Percentiles rank a stretch among this genome's conserved stretches.
Evolutionary conservation across 1,139 yeast genomes (phyloP).

Genomic region (Kodamaea alishanica): DNA sequence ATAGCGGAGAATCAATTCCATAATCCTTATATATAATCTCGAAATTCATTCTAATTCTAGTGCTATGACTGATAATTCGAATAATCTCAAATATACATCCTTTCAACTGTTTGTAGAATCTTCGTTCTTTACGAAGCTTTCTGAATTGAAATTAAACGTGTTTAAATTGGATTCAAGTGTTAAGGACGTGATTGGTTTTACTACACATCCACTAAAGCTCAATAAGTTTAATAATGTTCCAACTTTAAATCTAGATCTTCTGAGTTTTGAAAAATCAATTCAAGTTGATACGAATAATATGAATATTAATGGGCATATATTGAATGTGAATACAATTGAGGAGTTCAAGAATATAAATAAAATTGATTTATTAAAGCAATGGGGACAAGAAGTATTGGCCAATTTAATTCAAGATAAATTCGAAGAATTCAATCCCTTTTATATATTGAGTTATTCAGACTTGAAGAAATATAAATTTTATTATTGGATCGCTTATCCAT

Average conservation of each 20-base stretch:
- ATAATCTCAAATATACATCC: conserved; percentile 44
- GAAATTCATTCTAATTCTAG: too few species aligned
- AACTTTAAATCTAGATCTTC: conserved; percentile 34
- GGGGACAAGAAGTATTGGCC: conserved; percentile 36
- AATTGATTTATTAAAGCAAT: conserved; percentile 43
- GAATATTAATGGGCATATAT: conserved; percentile 28
- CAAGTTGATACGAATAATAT: conserved; percentile 25
- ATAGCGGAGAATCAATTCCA: too few species aligned
- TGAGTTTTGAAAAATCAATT: conserved; percentile 38
- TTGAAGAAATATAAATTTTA: conserved; percentile 81
- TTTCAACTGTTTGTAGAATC: conserved; percentile 77
- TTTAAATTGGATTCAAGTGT: conserved; percentile 56
- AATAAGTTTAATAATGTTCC: conserved; percentile 44
- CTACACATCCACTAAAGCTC: conserved; percentile 28
- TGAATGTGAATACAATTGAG: conserved; percentile 78
- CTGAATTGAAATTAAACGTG: conserved; percentile 63
- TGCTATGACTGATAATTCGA: not conserved
- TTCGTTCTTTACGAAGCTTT: conserved; percentile 73
- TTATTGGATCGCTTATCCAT: conserved; percentile 88
- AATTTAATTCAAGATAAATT: conserved; percentile 12
- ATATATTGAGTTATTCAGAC: conserved; percentile 74
- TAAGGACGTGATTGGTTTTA: conserved; percentile 37
- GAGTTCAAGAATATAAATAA: conserved; percentile 73
- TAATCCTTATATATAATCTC: too few species aligned
- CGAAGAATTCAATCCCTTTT: conserved; percentile 38